phyloP scores from a whole-genome alignment of 331 rosid genomes.

The Ulmus americana region DNA sequence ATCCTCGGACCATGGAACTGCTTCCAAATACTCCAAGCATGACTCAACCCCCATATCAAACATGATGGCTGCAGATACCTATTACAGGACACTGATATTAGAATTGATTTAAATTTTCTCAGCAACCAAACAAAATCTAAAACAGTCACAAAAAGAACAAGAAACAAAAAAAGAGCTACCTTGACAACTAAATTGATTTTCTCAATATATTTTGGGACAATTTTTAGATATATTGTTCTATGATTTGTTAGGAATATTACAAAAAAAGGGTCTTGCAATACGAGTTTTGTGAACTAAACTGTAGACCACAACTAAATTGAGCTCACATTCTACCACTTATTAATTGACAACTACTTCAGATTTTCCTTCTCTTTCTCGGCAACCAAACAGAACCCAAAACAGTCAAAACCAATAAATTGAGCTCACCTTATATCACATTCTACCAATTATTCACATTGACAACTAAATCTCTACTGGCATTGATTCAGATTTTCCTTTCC shows the following conservation, averaged over 20 bases:
- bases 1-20: conserved; percentile 79
- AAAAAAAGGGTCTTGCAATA: no score
- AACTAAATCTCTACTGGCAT: not conserved
- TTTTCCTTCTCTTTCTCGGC: no score
- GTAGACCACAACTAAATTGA: no score
- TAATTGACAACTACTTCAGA: not conserved
- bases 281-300: no score
- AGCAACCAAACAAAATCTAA: not conserved
- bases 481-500: not conserved
- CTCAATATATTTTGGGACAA: no score
- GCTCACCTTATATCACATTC: not conserved
- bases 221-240: no score
- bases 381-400: not conserved
- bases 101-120: conserved; percentile 9
- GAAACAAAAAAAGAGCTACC: not conserved
- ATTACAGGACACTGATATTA: not conserved
- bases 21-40: conserved; percentile 73
- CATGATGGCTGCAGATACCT: conserved; percentile 87
- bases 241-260: no score
- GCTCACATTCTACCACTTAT: no score
- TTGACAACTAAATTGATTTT: no score
- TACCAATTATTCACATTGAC: not conserved
- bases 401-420: not conserved
- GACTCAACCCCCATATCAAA: conserved; percentile 68
- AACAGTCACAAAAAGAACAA: not conserved